Evolutionary conservation across 768 basidiomycete genomes (phyloP), one percentile per base, ranked within the genome.

Genomic region (Imleria badia): DNA sequence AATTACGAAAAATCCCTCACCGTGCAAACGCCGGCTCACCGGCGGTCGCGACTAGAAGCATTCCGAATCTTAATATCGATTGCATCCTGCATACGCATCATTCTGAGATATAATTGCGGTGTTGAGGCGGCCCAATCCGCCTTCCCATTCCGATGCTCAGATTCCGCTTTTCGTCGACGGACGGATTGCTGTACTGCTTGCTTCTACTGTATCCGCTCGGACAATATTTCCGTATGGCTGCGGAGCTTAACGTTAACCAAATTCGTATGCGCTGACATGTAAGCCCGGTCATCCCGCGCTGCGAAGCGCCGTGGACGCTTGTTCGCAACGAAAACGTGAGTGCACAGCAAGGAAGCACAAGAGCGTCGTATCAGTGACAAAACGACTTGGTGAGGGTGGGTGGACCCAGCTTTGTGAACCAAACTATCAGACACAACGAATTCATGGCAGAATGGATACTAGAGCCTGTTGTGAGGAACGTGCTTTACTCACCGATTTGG

Each of bases 101-200:
- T 36, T 12, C 26, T 11, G n/a, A 14, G 38, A 30, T 42, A 7
- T 10, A 17, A 10, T 13, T 35, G 57, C 49, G 57, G 45, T 41
- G 12, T 45, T 59, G 30, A 26, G 7, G 57, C 58, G 58, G 58
- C 50, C 40, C 39, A 51, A 19, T 19, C 33, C n/a, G 15, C 13
- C 48, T 36, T 52, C n/a, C 43, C 43, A 20, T 58, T 51, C 56
- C 35, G 34, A 36, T 22, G 26, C 20, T 51, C 26, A 40, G 29
- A 42, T 34, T 44, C 58, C 58, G 51, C 38, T 34, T 54, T 47
- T 60, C 58, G 51, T 59, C 58, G 58, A 55, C 13, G 39, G 26
- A 14, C 58, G 58, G 58, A 44, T 39, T 30, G 45, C 8, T 6
- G 26, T 29, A 13, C 1, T n/a, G 33, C 15, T 45, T 45, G 26